Evolutionary conservation across 2,329 filamentous ascomycete species (phyloP), one percentile per base, ranked within the genome.

Genomic region (Fusarium sp.): DNA sequence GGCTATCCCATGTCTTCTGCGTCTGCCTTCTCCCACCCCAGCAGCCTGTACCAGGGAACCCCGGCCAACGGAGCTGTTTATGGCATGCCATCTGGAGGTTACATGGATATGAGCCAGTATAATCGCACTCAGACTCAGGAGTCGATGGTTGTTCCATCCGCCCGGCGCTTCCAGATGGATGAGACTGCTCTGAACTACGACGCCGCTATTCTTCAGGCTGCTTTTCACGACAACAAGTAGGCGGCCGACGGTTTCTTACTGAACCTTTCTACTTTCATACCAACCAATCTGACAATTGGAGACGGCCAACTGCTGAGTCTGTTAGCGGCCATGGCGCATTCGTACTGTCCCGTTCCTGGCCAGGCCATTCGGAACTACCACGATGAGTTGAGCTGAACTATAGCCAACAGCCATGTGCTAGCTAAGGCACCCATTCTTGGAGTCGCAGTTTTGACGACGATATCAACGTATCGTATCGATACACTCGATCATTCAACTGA

Each of bases 31-130:
- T 86, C 87, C 16, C 82, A 88, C 64, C 80, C 82, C 2, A 89
- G 87, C 76, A 88, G 86, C 70, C 73, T 90, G 24, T 88, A 87
- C 65, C 84, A 83, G 44, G 85, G 87, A 36, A 87, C 86, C 6
- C 86, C 86, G 1, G 73, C 71, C 7, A 79, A 79, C 40, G 77
- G 74, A 16, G 64, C 69, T 9, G 59, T 56, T n/a, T 73, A 72
- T 64, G 73, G 71, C 9, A 65, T 72, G 33, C 64, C 73, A 4
- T 42, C 62, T 27, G 49, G 72, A 49, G 62, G 66, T 12, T 71
- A 73, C 10, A 63, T 69, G 53, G 64, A 61, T 6, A 38, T 69
- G 44, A 72, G 59, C 36, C 73, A 70, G 17, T 69, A 69, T 35
- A 70, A 75, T 27, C 72, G 73, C 35, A 66, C 66, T 12, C 66